These are phyloP conservation scores for Pseudogymnoascus sp. DNA, from an alignment of 2,329 filamentous ascomycete genomes.

Conservation along the genomic window DNA sequence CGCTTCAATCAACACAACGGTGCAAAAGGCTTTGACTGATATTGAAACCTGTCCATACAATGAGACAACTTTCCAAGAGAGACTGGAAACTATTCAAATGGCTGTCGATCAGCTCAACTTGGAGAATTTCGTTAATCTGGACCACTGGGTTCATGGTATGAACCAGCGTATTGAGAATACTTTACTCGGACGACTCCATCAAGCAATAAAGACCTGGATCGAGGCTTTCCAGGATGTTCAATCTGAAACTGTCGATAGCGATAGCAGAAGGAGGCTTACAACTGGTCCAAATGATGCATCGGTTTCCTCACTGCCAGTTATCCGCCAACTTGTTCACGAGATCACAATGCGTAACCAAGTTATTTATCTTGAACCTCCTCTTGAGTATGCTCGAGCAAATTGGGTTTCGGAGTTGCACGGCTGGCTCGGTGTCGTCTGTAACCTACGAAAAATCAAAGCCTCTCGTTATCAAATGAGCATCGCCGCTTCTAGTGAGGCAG, in stretches of 20 bases:
- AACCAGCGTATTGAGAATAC: constrained; percentile 80
- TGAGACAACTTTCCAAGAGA: constrained; percentile 68
- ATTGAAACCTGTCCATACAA: constrained; percentile 81
- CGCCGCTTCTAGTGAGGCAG: constrained; percentile 57
- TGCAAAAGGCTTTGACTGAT: constrained; percentile 76
- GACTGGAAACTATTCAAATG: constrained; percentile 79
- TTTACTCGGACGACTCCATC: constrained; percentile 73
- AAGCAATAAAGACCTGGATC: constrained; percentile 83
- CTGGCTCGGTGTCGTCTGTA: constrained; percentile 90
- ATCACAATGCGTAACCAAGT: constrained; percentile 97
- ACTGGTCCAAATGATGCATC: constrained; percentile 37
- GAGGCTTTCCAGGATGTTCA: constrained; percentile 65
- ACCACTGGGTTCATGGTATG: constrained; percentile 81
- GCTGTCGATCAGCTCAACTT: constrained; percentile 94
- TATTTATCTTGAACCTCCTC: constrained; percentile 89
- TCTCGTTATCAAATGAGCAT: constrained; percentile 89
- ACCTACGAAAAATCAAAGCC: constrained; percentile 88
- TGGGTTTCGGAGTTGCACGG: constrained; percentile 91
- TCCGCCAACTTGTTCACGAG: constrained; percentile 76
- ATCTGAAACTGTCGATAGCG: constrained; percentile 38
- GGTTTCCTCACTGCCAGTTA: constrained; percentile 46
- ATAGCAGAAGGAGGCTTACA: constrained; percentile 45
- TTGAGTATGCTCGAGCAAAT: constrained; percentile 84
- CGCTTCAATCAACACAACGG: constrained; percentile 68
- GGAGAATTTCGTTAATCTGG: constrained; percentile 90